Percentiles rank a stretch among this genome's conserved stretches.
phyloP scores from a whole-genome alignment of 1,284 basidiomycete genomes.

The Pterulicium gracile region DNA sequence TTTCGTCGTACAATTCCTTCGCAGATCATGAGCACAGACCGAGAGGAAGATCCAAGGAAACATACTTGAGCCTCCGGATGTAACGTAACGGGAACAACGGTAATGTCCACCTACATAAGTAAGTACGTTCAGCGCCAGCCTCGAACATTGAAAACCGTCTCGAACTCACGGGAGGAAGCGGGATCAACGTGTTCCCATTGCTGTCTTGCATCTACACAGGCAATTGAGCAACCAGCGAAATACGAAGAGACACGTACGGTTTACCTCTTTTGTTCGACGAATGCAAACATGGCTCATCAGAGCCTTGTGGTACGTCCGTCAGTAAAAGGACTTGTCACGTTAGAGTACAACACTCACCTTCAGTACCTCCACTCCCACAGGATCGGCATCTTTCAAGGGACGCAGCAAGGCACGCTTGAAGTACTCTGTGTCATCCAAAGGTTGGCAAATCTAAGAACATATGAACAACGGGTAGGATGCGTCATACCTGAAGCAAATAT shows the following conservation, averaged over 20 bases:
- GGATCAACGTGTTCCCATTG: constrained; percentile 59
- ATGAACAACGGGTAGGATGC: too few relatives aligned
- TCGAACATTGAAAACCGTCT: background rate
- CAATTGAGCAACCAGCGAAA: background rate
- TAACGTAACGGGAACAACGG: constrained; percentile 60
- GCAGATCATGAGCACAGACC: constrained; percentile 3
- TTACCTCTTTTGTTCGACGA: constrained; percentile 76
- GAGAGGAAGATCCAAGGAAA: constrained; percentile 2
- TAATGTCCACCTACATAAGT: constrained; percentile 72
- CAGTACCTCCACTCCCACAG: constrained; percentile 59
- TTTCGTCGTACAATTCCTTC: constrained; percentile 65
- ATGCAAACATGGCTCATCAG: constrained; percentile 80
- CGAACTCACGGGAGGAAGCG: constrained; percentile 57
- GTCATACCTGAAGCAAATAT: background rate
- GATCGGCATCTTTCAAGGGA: constrained; percentile 58
- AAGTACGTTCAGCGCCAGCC: too few relatives aligned
- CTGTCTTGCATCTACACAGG: constrained; percentile 68
- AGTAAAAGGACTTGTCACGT: constrained; percentile 4
- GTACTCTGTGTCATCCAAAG: constrained; percentile 71
- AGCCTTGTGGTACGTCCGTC: constrained; percentile 32
- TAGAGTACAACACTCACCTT: constrained; percentile 32
- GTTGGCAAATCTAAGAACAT: constrained; percentile 55
- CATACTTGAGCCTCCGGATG: constrained; percentile 55
- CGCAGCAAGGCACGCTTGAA: constrained; percentile 70
- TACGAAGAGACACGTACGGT: constrained; percentile 8